These are phyloP conservation scores for Trypanosomatidae sp. DNA, from an alignment of 208 protist genomes.

Conservation along the genomic window DNA sequence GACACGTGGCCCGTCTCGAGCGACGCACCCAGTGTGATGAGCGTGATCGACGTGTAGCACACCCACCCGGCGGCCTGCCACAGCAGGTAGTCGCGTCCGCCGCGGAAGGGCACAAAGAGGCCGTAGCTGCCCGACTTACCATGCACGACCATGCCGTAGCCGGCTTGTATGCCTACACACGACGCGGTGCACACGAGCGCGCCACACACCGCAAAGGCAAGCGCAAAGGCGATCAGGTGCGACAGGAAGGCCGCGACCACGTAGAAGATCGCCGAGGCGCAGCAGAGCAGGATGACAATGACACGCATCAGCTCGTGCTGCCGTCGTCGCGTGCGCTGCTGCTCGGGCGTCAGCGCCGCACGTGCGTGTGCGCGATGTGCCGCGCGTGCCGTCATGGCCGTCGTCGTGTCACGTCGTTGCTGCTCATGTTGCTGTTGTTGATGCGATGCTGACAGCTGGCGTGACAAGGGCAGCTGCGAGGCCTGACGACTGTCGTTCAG, in stretches of 20 bases:
- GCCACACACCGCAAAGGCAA: slow-evolving; percentile 31
- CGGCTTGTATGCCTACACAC: slow-evolving; percentile 42
- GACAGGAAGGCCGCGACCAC: slow-evolving; percentile 40
- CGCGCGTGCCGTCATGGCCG: neutral
- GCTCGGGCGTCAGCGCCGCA: slow-evolving; percentile 3
- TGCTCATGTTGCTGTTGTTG: neutral
- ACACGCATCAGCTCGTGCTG: slow-evolving; percentile 16
- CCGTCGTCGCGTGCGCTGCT: no score
- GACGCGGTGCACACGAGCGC: slow-evolving; percentile 43
- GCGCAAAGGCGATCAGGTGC: slow-evolving; percentile 14
- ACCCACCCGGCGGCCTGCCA: slow-evolving; percentile 49
- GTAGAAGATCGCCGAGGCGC: slow-evolving; percentile 37
- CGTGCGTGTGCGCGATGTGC: neutral
- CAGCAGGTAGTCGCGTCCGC: slow-evolving; percentile 37
- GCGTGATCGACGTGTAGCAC: slow-evolving; percentile 25
- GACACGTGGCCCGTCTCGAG: slow-evolving; percentile 26
- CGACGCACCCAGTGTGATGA: slow-evolving; percentile 42
- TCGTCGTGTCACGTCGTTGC: neutral
- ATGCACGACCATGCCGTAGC: slow-evolving; percentile 50
- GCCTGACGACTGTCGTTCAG: no score
- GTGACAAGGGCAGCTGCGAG: no score
- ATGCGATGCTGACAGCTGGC: no score
- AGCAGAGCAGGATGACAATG: slow-evolving; percentile 55
- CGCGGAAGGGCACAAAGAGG: slow-evolving; percentile 68
- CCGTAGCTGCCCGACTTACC: slow-evolving; percentile 16